Percentiles rank a stretch among this genome's conserved stretches.
These are phyloP conservation scores for Cajanus cajan DNA, from an alignment of 306 rosid species.

Conservation along the genomic window DNA sequence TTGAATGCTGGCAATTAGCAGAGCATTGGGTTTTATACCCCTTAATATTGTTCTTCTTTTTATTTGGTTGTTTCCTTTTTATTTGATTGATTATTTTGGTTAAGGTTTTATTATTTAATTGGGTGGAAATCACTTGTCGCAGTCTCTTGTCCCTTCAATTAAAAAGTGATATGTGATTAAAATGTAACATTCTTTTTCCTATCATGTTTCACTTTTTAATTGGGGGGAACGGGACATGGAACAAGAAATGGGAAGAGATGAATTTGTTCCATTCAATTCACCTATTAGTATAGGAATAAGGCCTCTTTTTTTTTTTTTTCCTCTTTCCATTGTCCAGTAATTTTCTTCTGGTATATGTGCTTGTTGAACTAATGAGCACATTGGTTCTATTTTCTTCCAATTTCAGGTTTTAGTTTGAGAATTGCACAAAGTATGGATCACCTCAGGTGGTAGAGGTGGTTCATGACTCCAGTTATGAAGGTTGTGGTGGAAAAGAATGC, in stretches of 20 bases:
- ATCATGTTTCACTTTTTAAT: neutral
- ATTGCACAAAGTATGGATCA: conserved; percentile 12
- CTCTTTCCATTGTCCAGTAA: neutral
- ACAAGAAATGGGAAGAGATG: neutral
- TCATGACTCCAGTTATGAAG: neutral
- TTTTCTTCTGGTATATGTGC: neutral
- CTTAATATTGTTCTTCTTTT: neutral
- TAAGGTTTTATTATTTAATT: neutral
- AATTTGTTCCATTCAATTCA: neutral
- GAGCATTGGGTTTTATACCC: neutral
- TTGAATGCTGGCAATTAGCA: neutral
- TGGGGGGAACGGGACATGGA: neutral
- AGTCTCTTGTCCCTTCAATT: neutral
- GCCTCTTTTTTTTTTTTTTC: neutral
- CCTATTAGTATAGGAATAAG: neutral
- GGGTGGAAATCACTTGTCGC: neutral
- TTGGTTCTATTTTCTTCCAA: conserved; percentile 7
- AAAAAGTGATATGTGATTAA: neutral
- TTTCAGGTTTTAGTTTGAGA: conserved; percentile 26
- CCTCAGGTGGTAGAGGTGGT: conserved; percentile 1
- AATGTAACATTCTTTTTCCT: neutral
- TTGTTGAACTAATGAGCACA: neutral
- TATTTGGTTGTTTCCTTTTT: conserved; percentile 19
- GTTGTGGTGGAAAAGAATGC: conserved; percentile 27
- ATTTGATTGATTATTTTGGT: neutral